Evolutionary conservation across 192 early-diverging fungal species (phyloP).

Genomic region (Linnemannia elongata): DNA sequence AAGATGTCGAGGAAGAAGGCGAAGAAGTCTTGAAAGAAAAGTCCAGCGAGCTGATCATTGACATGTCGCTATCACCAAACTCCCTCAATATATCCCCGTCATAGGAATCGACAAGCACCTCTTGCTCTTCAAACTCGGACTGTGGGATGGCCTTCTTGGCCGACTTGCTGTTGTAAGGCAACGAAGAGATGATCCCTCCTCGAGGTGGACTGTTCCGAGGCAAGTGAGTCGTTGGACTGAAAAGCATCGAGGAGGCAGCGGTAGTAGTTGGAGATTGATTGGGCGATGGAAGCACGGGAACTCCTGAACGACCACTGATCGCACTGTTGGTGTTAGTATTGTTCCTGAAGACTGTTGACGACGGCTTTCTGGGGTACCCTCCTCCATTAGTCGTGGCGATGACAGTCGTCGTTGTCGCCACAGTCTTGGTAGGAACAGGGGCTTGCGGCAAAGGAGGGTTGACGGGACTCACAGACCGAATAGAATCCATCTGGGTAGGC

Average conservation of each 20-base stretch:
- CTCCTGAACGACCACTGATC: background rate
- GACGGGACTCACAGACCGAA: conserved; percentile 17
- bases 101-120: conserved; percentile 29
- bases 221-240: background rate
- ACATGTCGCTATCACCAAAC: background rate
- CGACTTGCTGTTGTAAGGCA: background rate
- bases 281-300: background rate
- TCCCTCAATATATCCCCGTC: conserved; percentile 3
- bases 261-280: background rate
- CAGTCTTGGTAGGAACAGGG: background rate
- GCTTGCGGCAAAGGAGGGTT: background rate
- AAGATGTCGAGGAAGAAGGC: background rate
- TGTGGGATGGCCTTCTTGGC: background rate
- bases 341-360: background rate
- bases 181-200: background rate
- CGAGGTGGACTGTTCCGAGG: background rate
- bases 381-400: background rate
- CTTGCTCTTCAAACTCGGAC: conserved; percentile 34
- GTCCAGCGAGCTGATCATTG: background rate
- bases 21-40: conserved; percentile 1
- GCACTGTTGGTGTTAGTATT: background rate
- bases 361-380: background rate
- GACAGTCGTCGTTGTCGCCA: background rate
- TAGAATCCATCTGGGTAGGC: conserved; percentile 22
- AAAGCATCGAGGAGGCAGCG: background rate